Evolutionary conservation across 352 stramenopile species (phyloP).

Genomic region (Pythium myriotylum): DNA sequence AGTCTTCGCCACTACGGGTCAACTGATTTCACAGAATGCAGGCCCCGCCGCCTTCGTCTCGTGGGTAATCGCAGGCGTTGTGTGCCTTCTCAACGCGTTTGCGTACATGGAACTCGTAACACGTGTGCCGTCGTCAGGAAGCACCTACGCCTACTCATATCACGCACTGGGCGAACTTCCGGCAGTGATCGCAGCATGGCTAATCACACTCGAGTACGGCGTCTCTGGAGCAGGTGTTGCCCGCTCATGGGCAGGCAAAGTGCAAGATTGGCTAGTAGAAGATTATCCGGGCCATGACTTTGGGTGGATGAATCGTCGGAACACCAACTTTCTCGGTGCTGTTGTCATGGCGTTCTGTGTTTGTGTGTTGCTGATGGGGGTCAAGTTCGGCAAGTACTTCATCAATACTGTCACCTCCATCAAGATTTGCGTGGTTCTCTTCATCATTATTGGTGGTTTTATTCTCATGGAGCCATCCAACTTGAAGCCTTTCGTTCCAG

Average conservation of each 20-base stretch:
- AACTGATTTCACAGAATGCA: conserved; percentile 74
- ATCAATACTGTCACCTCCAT: conserved; percentile 86
- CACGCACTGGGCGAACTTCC: conserved; percentile 92
- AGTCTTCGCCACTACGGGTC: conserved; percentile 87
- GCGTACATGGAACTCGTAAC: conserved; percentile 91
- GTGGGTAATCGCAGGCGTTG: conserved; percentile 81
- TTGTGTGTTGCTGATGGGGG: conserved; percentile 71
- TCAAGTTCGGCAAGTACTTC: conserved; percentile 90
- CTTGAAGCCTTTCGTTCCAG: conserved; percentile 82
- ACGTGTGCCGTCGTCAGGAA: conserved; percentile 86
- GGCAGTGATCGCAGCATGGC: conserved; percentile 85
- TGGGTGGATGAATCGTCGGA: conserved; percentile 59
- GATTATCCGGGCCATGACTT: conserved; percentile 45
- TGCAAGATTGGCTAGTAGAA: conserved; percentile 64
- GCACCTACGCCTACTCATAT: conserved; percentile 93
- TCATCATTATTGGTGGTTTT: conserved; percentile 92
- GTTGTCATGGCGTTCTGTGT: conserved; percentile 80
- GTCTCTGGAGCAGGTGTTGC: conserved; percentile 90
- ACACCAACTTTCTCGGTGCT: conserved; percentile 61
- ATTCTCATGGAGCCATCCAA: conserved; percentile 79
- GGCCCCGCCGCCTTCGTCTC: conserved; percentile 82
- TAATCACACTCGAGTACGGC: conserved; percentile 93
- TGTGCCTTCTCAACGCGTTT: conserved; percentile 81
- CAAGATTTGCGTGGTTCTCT: conserved; percentile 86
- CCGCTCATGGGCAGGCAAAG: conserved; percentile 91